Percentiles rank a stretch among this genome's conserved stretches.
Evolutionary conservation across 148 eudicot genomes (phyloP).

Genomic region (Euryodendron excelsum): DNA sequence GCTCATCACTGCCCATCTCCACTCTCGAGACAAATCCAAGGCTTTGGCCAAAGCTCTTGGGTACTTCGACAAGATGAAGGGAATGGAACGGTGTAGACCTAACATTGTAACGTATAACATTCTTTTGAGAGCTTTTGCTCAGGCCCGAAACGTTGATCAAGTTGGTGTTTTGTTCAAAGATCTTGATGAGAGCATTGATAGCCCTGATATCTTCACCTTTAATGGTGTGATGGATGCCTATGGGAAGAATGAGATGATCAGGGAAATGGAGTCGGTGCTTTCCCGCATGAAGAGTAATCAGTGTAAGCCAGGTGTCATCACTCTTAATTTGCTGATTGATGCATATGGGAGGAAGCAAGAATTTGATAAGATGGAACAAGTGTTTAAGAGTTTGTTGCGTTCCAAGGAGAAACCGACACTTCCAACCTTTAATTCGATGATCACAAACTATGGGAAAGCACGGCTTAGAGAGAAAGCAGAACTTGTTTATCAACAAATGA

Average conservation of each 20-base stretch:
- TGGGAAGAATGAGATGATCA: slow-evolving; percentile 92
- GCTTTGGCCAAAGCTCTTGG: slow-evolving; percentile 77
- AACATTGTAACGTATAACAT: slow-evolving; percentile 85
- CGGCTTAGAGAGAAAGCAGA: slow-evolving; percentile 86
- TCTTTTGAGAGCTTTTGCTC: slow-evolving; percentile 89
- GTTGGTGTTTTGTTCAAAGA: slow-evolving; percentile 68
- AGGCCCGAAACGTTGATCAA: slow-evolving; percentile 61
- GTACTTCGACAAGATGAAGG: slow-evolving; percentile 87
- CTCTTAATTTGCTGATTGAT: slow-evolving; percentile 82
- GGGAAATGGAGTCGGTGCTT: slow-evolving; percentile 81
- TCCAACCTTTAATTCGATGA: slow-evolving; percentile 93
- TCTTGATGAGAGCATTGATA: slow-evolving; percentile 62
- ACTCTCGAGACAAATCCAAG: slow-evolving; percentile 78
- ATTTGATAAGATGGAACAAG: slow-evolving; percentile 94
- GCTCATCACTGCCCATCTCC: slow-evolving; percentile 82
- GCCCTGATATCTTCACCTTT: slow-evolving; percentile 79
- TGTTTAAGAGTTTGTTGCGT: slow-evolving; percentile 70
- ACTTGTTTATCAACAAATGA: slow-evolving; percentile 52
- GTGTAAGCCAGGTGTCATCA: slow-evolving; percentile 78
- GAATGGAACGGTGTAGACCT: slow-evolving; percentile 77
- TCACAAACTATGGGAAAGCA: slow-evolving; percentile 89
- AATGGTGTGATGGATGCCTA: slow-evolving; percentile 97
- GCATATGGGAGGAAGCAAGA: slow-evolving; percentile 91
- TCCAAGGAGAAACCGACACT: slow-evolving; percentile 84
- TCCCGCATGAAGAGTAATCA: slow-evolving; percentile 72